Base-by-base conservation (phyloP, 768 basidiomycete species). In the Lentinula sp. region DNA sequence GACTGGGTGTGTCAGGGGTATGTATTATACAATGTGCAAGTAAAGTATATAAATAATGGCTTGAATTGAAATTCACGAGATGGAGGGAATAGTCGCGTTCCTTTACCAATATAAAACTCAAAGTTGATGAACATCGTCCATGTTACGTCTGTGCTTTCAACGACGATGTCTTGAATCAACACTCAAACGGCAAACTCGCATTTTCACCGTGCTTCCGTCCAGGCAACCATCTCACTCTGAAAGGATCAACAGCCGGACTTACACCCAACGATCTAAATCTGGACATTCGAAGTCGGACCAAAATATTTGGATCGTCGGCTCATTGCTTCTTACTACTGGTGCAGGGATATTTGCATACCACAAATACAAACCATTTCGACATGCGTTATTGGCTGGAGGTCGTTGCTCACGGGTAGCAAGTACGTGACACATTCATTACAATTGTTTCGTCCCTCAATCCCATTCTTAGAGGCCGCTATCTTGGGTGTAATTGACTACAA, bases 351-450 rank as follows among this genome's bases (percentile, higher is more conserved):
- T 81, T 56, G 81, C 85, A 13, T 96, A 93, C 72, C 74, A 92
- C 61, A 81, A 83, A 36, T 82, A 78, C 62, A 81, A 89, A 59
- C 86, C 93, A 1, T 86, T 93, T 68, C 81, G 93, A 46, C 89
- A 96, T 73, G 76, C 84, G 2, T 71, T 82, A 6, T 78, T 96
- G 56, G 94, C 95, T 10, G 75, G 81, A 23, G 76, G 85, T 48
- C 83, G 96, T 60, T 95, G 94, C 70, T 87, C 88, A 3, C 81
- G 91, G 55, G 82, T 97, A 57, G 93, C 88, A 57, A 76, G 84
- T 81, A 73, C 73, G 74, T 78, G 15, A 64, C 32, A 43, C 18
- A 28, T 50, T 36, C 41, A 42, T 35, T 16, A 59, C n/a, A 41
- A 20, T 9, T 28, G 33, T 20, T 60, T 66, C 52, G 57, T 18